Conservation (phyloP, 306 rosid species). For the Mimosa bimucronata region DNA sequence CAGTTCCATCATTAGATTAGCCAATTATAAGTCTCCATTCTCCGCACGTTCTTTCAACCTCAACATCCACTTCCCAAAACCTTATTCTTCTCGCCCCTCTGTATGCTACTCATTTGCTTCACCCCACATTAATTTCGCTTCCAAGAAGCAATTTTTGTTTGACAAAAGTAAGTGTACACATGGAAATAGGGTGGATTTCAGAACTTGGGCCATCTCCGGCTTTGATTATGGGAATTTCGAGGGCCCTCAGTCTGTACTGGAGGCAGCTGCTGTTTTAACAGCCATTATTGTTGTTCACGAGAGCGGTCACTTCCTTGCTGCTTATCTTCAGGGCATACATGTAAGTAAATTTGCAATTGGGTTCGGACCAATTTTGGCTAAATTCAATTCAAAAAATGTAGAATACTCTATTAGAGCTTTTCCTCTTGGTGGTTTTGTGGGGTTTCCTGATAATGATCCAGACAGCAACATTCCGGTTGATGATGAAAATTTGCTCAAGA, state of each 20-base stretch:
- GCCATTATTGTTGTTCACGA: slow-evolving; percentile 94
- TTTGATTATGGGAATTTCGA: slow-evolving; percentile 75
- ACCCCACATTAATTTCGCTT: slow-evolving; percentile 38
- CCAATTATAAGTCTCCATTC: slow-evolving; percentile 58
- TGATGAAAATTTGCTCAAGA: slow-evolving; percentile 85
- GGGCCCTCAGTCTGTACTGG: slow-evolving; percentile 86
- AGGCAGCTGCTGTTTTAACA: slow-evolving; percentile 84
- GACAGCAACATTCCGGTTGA: slow-evolving; percentile 87
- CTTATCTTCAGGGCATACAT: slow-evolving; percentile 90
- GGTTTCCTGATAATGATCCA: slow-evolving; percentile 98
- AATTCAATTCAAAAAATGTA: slow-evolving; percentile 87
- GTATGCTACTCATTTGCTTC: slow-evolving; percentile 47
- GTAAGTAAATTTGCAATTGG: slow-evolving; percentile 98
- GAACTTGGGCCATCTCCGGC: slow-evolving; percentile 63
- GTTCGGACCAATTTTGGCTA: slow-evolving; percentile 94
- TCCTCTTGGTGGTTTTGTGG: slow-evolving; percentile 98
- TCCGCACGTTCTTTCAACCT: slow-evolving; percentile 47
- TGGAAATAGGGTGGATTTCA: slow-evolving; percentile 56
- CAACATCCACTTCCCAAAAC: slow-evolving; percentile 65
- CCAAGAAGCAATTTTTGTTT: slow-evolving; percentile 51
- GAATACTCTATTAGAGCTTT: slow-evolving; percentile 94
- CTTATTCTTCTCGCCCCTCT: slow-evolving; percentile 45
- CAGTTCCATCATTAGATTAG: slow-evolving; percentile 51
- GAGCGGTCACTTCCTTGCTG: slow-evolving; percentile 98
- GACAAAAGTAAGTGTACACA: slow-evolving; percentile 40